These are phyloP conservation scores for Yamadazyma triangularis DNA, from an alignment of 1,139 yeast genomes.

Conservation along the genomic window DNA sequence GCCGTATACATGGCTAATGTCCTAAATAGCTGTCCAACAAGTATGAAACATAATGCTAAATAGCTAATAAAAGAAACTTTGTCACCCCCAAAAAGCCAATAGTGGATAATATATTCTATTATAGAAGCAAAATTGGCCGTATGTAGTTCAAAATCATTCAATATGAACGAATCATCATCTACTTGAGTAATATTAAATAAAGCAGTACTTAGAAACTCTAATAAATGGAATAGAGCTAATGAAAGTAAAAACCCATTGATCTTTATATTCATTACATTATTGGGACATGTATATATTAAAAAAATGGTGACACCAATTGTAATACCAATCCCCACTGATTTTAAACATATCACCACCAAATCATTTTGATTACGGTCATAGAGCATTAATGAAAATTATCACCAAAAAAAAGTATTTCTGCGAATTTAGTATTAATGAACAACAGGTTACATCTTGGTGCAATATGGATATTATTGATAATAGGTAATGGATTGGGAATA, in stretches of 20 bases:
- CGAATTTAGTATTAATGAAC: too few species aligned
- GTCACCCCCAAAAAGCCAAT: conserved; percentile 4
- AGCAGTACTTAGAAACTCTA: conserved; percentile 81
- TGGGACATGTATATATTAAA: too few species aligned
- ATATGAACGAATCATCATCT: conserved; percentile 69
- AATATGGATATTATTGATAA: not conserved
- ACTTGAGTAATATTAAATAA: conserved; percentile 62
- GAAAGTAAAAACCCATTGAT: too few species aligned
- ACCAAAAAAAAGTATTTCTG: too few species aligned
- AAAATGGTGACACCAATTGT: too few species aligned
- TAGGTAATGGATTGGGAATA: not conserved
- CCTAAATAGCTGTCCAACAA: conserved; percentile 64
- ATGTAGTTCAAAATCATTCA: conserved; percentile 69
- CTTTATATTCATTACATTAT: too few species aligned
- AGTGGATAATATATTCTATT: conserved; percentile 17
- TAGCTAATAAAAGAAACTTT: conserved; percentile 1
- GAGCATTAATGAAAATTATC: too few species aligned
- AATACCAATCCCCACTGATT: conserved; percentile 33
- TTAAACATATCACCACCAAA: conserved; percentile 27
- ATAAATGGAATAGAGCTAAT: conserved; percentile 68
- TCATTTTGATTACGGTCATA: conserved; percentile 28
- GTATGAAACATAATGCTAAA: conserved; percentile 45
- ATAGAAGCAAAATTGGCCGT: conserved; percentile 48
- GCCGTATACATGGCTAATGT: conserved; percentile 86
- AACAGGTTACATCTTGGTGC: not conserved